These are phyloP conservation scores for Ligustrum vulgare DNA, from an alignment of 257 asterid species.

Conservation along the genomic window DNA sequence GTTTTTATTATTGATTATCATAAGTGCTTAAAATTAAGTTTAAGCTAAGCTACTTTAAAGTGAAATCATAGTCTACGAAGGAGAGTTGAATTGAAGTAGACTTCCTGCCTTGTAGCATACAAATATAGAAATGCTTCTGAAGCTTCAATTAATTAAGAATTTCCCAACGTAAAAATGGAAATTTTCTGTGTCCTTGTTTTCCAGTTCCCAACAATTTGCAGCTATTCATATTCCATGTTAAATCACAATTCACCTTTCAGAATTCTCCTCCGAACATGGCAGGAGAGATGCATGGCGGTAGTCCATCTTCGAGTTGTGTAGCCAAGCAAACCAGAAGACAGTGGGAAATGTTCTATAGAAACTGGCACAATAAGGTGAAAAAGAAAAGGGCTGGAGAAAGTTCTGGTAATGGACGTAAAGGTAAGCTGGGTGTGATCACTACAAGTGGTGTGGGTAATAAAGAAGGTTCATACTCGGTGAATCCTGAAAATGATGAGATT, in stretches of 20 bases:
- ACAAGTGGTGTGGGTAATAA: not conserved
- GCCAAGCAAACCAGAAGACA: constrained; percentile 27
- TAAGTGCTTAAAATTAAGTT: no score
- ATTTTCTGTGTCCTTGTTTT: not conserved
- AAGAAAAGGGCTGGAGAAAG: not conserved
- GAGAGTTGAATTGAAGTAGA: not conserved
- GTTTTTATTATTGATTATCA: no score
- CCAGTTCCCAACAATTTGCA: not conserved
- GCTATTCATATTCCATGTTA: no score
- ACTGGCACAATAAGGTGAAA: not conserved
- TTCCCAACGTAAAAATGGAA: not conserved
- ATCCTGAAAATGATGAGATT: not conserved
- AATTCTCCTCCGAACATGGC: not conserved
- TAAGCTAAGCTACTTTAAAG: no score
- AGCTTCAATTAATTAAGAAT: no score
- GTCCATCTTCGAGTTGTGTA: not conserved
- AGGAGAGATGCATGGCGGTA: constrained; percentile 17
- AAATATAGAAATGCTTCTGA: not conserved
- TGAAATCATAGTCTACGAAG: no score
- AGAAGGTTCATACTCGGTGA: not conserved
- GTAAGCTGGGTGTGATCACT: not conserved
- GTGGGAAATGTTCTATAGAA: constrained; percentile 21
- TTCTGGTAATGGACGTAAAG: not conserved
- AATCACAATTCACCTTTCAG: no score
- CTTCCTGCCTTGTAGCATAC: not conserved